Base-by-base conservation (phyloP, 1,139 yeast genomes). In the Pichia sp. region DNA sequence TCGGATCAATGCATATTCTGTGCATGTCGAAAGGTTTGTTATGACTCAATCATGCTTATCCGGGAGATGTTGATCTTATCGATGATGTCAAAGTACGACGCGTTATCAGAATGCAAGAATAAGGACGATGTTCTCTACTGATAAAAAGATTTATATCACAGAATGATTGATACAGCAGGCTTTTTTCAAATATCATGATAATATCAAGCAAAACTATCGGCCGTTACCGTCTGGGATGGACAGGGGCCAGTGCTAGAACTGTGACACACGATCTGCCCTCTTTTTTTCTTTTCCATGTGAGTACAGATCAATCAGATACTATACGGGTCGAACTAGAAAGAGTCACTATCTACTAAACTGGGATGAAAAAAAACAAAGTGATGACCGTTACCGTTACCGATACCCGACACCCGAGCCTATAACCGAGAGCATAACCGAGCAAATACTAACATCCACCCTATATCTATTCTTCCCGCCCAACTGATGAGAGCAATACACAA, bases 1-100 rank as follows among this genome's bases (percentile, higher is more conserved):
- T 42, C 27, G 45, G 45, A 34, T 42, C 45, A 42, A 40, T 40
- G 22, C 30, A 19, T 28, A 14, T 19, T 22, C 28, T 15, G n/a
- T n/a, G 40, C 17, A 42, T 42, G 45, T 24, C 36, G 44, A 40
- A 40, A 20, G 20, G 33, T 24, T 19, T 18, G 38, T 24, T n/a
- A 40, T 40, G 44, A 40, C 19, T 34, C 44, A 38, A 15, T 17
- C 10, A 8, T 24, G 27, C 10, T 10, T 24, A 24, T 24, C 10
- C 10, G 27, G 10, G 10, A 24, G 27, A 24, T 24, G 27, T 10
- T 24, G 10, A 8, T 24, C 10, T 8, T 24, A 24, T 24, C 10
- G 7, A 24, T n/a, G n/a, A n/a, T n/a, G n/a, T n/a, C n/a, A n/a
- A n/a, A n/a, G n/a, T n/a, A n/a, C n/a, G n/a, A n/a, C n/a, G n/a